Base-by-base conservation (phyloP, 768 basidiomycete genomes). In the Kwoniella mangroviensis region DNA sequence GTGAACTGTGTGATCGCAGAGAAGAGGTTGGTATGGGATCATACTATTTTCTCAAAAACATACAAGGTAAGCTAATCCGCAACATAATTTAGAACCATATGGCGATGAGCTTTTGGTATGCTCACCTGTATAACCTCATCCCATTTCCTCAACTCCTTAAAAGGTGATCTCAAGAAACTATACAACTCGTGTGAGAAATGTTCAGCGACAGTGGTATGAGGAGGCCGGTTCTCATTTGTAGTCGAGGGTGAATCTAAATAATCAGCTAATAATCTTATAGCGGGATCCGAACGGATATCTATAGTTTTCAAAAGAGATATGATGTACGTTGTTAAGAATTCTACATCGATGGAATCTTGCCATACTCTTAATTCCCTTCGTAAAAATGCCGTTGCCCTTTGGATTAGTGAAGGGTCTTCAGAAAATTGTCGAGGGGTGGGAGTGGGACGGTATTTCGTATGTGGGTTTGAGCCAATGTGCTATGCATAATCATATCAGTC, bases 171-270 rank as follows among this genome's bases (percentile, higher is more conserved):
- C 21, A 96, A 86, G 80, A 92, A 98, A 52, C 87, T 88, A 81
- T 96, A 97, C 49, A 97, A 87, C 83, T 98, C 94, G 84, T 98
- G 94, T 9, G 91, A 92, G 84, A 97, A 95, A 82, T 97, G 94
- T 79, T 98, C 94, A 12, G 94, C 91, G 10, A 59, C 73, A 19
- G 61, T 51, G 40, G 24, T 58, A 64, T 62, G 22, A n/a, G 71
- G 69, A 5, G 65, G 65, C 4, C 41, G 34, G 42, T 34, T 59
- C 61, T 62, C 61, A 62, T 62, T 45, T 10, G 22, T 17, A 7
- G 90, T 90, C 81, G 60, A 41, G 10, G 7, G n/a, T 41, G 28
- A 11, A 92, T 98, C 94, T 57, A 98, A 86, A 84, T 94, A 95
- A 75, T 96, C 94, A 15, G 93, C 87, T 9, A 98, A 85, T 17